Evolutionary conservation across 1,284 basidiomycete species (phyloP).

Genomic region (Amylostereum chailletii): DNA sequence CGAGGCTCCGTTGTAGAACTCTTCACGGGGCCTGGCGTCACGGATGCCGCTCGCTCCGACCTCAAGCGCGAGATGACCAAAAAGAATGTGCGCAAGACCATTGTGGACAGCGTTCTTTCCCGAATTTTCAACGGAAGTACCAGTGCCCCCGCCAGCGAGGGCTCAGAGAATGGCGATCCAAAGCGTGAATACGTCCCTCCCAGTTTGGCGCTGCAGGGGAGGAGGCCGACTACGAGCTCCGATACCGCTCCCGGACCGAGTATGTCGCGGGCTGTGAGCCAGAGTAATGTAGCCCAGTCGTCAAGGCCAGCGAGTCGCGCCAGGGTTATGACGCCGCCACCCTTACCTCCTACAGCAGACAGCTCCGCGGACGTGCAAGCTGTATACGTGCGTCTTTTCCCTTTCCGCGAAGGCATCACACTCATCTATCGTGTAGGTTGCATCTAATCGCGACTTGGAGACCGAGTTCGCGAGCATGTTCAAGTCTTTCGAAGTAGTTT

Average conservation of each 20-base stretch:
- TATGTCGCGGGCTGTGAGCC: constrained; percentile 39
- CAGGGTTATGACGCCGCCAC: constrained; percentile 36
- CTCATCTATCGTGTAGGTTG: constrained; percentile 47
- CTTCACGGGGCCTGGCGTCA: constrained; percentile 74
- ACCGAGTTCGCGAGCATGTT: constrained; percentile 75
- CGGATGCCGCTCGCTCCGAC: constrained; percentile 82
- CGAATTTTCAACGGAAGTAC: constrained; percentile 43
- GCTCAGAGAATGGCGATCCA: constrained; percentile 51
- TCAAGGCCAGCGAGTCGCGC: constrained; percentile 51
- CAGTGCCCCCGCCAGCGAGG: constrained; percentile 39
- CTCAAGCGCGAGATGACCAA: constrained; percentile 88
- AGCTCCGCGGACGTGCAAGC: constrained; percentile 43
- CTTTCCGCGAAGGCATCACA: constrained; percentile 5
- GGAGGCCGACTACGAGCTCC: constrained; percentile 31
- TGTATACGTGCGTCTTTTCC: constrained; percentile 54
- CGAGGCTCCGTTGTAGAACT: constrained; percentile 75
- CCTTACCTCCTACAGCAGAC: constrained; percentile 18
- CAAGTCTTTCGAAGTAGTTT: constrained; percentile 67
- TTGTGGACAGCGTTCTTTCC: constrained; percentile 61
- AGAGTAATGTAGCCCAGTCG: constrained; percentile 34
- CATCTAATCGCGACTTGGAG: constrained; percentile 79
- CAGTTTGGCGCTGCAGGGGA: constrained; percentile 51
- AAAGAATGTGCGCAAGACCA: constrained; percentile 80
- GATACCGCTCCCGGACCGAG: constrained; percentile 20
- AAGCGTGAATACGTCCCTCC: constrained; percentile 65